Evolutionary conservation across 495 filamentous ascomycete genomes (phyloP).

Genomic region (Trichoderma parareesei): DNA sequence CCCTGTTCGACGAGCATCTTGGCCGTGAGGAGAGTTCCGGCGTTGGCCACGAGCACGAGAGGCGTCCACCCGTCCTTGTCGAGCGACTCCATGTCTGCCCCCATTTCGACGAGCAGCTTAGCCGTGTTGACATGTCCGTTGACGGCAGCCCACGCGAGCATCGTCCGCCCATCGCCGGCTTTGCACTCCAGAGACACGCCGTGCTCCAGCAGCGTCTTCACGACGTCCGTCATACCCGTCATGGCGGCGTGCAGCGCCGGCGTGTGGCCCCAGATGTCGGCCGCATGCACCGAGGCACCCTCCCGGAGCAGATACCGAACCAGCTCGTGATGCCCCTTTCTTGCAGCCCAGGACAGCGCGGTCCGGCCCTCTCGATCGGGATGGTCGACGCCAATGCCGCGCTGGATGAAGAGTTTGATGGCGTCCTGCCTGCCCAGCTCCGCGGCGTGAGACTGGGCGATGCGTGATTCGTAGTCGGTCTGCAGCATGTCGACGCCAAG

Average conservation of each 20-base stretch:
- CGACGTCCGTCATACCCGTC: not conserved
- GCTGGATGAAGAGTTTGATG: not conserved
- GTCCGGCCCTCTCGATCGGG: not conserved
- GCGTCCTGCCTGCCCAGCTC: not conserved
- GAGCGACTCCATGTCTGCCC: not conserved
- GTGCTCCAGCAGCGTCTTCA: not conserved
- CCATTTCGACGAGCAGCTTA: not conserved
- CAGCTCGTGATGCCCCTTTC: not conserved
- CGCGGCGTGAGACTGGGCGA: not conserved
- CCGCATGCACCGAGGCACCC: not conserved
- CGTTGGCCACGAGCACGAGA: not conserved
- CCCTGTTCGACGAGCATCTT: not conserved
- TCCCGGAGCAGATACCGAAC: not conserved
- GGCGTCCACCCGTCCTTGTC: not conserved
- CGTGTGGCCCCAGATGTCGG: not conserved
- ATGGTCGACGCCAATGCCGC: not conserved
- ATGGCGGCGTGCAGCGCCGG: not conserved
- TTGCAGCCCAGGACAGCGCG: not conserved
- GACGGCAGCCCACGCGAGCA: not conserved
- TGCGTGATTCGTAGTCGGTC: not conserved
- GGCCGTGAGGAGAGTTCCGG: not conserved
- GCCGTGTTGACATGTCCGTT: not conserved
- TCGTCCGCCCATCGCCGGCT: not conserved
- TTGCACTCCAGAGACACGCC: not conserved
- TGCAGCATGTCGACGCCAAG: not conserved